Percentiles rank a stretch among this genome's conserved stretches.
Conservation (phyloP, 257 asterid species). For the Euphrasia confusa region DNA sequence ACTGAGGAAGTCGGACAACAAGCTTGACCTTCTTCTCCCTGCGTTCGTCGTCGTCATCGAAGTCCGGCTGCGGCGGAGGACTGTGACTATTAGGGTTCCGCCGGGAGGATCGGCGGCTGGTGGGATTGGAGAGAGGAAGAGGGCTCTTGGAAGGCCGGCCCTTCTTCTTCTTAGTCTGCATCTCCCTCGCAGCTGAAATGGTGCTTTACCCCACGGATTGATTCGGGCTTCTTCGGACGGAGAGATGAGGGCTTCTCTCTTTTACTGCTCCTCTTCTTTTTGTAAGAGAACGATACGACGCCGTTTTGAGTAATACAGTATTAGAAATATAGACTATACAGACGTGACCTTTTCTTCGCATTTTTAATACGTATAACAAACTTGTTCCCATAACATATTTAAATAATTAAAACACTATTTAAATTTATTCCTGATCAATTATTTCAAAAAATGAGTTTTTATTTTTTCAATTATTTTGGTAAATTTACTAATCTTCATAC, state of each 20-base stretch:
- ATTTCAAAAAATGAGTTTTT: too few relatives aligned
- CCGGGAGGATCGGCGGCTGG: conserved; percentile 51
- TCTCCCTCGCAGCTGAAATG: conserved; percentile 42
- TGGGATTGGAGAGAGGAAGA: conserved; percentile 32
- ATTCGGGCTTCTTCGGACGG: conserved; percentile 3
- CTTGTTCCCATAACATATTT: too few relatives aligned
- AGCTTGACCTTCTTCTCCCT: conserved; percentile 87
- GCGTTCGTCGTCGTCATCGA: conserved; percentile 80
- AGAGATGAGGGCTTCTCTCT: neutral
- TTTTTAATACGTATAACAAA: too few relatives aligned
- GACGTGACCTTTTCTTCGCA: too few relatives aligned
- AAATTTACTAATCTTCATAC: too few relatives aligned
- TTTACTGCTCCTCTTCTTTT: conserved; percentile 1
- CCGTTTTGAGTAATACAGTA: neutral
- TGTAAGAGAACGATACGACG: conserved; percentile 13
- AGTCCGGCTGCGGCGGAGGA: conserved; percentile 38
- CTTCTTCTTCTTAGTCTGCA: conserved; percentile 77
- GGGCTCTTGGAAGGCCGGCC: conserved; percentile 67
- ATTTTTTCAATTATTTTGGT: too few relatives aligned
- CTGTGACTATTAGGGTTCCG: conserved; percentile 44
- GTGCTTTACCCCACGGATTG: conserved; percentile 61
- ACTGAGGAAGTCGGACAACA: conserved; percentile 72
- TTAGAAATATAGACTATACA: neutral
- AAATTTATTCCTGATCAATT: too few relatives aligned
- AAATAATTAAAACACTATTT: too few relatives aligned